These are phyloP conservation scores for Aspergillus transmontanensis DNA, from an alignment of 2,329 filamentous ascomycete species.

Conservation along the genomic window DNA sequence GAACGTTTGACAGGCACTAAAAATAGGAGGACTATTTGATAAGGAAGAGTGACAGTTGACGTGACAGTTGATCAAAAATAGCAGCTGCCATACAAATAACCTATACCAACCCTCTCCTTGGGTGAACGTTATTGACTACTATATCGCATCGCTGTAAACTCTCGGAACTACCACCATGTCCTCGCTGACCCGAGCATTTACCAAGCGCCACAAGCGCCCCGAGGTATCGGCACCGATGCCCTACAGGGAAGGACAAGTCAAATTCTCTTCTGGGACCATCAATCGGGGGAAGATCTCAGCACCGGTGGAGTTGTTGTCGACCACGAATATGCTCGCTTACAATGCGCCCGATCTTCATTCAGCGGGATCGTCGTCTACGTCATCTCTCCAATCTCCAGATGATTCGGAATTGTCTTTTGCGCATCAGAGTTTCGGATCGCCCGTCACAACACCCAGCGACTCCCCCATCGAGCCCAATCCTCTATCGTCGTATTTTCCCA, in stretches of 20 bases:
- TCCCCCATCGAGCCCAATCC: conserved; percentile 58
- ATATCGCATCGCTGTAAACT: conserved; percentile 1
- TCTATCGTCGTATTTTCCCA: conserved; percentile 64
- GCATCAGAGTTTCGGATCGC: conserved; percentile 55
- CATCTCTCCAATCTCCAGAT: conserved; percentile 63
- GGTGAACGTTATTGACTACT: neutral
- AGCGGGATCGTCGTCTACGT: conserved; percentile 51
- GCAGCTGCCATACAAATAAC: conserved; percentile 11
- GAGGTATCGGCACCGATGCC: conserved; percentile 49
- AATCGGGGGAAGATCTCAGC: conserved; percentile 69
- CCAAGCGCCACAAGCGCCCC: conserved; percentile 50
- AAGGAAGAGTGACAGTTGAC: conserved; percentile 12
- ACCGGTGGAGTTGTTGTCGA: conserved; percentile 84
- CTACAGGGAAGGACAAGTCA: conserved; percentile 47
- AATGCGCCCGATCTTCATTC: conserved; percentile 79
- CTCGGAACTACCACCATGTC: conserved; percentile 27
- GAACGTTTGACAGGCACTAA: conserved; percentile 13
- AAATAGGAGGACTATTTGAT: conserved; percentile 18
- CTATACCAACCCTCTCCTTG: conserved; percentile 11
- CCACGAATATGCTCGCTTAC: conserved; percentile 95
- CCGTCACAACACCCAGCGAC: conserved; percentile 48
- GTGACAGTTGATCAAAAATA: conserved; percentile 9
- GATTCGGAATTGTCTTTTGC: conserved; percentile 64
- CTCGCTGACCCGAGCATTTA: conserved; percentile 50
- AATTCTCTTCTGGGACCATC: conserved; percentile 48